Conservation (phyloP, 2,329 filamentous ascomycete species). For the Phaeomoniella chlamydospora region DNA sequence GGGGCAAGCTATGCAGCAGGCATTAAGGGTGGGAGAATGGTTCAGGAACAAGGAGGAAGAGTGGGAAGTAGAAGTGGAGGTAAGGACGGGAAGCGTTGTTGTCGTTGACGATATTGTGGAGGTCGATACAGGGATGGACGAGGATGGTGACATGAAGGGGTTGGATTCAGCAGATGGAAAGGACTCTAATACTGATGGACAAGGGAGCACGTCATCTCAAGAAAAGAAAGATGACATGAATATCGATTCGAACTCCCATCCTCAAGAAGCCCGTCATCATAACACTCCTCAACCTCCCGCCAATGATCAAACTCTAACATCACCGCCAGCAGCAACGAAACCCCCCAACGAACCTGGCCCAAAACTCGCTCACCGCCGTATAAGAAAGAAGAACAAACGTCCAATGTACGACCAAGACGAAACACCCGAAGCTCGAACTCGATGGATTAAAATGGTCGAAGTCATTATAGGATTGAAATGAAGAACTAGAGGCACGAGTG, state of each 20-base stretch:
- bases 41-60: constrained; percentile 34
- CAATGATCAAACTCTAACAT: neutral
- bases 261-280: too few relatives aligned
- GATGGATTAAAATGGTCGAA: constrained; percentile 32
- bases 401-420: constrained; percentile 16
- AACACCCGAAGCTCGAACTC: constrained; percentile 26
- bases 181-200: constrained; percentile 15
- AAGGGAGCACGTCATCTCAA: neutral
- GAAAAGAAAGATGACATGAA: neutral
- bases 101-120: constrained; percentile 47
- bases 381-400: constrained; percentile 12
- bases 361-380: constrained; percentile 13
- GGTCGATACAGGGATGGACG: constrained; percentile 16
- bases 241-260: neutral
- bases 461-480: constrained; percentile 19
- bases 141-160: constrained; percentile 11
- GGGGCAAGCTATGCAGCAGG: constrained; percentile 43
- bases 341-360: neutral
- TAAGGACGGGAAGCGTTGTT: constrained; percentile 40
- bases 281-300: neutral
- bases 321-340: neutral
- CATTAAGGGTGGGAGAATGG: constrained; percentile 38
- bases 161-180: constrained; percentile 8
- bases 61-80: constrained; percentile 31
- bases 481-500: too few relatives aligned